Evolutionary conservation across 768 basidiomycete genomes (phyloP).

Genomic region (Dentipellis sp.): DNA sequence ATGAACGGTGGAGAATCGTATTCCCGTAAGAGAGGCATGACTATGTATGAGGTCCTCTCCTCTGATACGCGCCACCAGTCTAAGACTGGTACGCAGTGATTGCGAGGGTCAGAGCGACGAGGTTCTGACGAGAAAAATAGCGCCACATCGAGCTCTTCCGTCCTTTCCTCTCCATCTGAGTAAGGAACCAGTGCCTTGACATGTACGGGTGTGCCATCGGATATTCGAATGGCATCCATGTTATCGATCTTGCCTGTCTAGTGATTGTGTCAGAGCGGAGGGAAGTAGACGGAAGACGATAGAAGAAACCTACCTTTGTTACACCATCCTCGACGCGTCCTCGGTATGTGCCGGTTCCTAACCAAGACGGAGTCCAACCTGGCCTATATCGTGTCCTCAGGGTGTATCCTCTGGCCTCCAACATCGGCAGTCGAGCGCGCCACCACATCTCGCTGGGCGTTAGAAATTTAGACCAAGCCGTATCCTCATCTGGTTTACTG

Average conservation of each 20-base stretch:
- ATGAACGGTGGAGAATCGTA: conserved; percentile 21
- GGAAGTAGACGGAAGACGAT: too few species aligned
- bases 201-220: neutral
- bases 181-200: neutral
- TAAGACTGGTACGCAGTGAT: conserved; percentile 17
- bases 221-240: neutral
- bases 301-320: too few species aligned
- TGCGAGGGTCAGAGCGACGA: conserved; percentile 16
- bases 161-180: neutral
- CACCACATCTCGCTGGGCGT: neutral
- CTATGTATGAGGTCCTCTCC: conserved; percentile 15
- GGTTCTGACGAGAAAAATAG: neutral
- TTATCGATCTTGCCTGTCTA: too few species aligned
- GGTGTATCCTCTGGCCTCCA: neutral
- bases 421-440: neutral
- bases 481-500: too few species aligned
- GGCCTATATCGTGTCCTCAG: neutral
- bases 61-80: conserved; percentile 12
- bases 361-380: neutral
- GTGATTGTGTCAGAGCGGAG: too few species aligned
- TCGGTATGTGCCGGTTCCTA: neutral
- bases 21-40: conserved; percentile 23
- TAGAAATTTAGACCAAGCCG: too few species aligned
- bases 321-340: neutral
- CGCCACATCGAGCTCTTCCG: neutral